A percentile compares a stretch with the other conserved stretches of the same genome.
phyloP scores from a whole-genome alignment of 2,329 filamentous ascomycete species.

The Fusarium virguliforme region DNA sequence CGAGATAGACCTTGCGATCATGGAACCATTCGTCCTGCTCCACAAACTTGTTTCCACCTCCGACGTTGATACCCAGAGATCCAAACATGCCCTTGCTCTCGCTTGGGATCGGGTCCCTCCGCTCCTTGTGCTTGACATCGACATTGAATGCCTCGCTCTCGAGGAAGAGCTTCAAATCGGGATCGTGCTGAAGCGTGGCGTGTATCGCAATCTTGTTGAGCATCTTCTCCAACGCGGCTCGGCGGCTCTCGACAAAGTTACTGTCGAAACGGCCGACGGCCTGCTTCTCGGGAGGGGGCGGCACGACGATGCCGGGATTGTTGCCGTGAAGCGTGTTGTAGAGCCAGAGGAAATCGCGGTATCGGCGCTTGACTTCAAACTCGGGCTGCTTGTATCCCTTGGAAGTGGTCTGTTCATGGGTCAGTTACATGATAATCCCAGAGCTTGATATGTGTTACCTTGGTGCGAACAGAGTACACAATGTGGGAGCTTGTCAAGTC shows the following conservation, averaged over 20 bases:
- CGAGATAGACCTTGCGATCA: slow-evolving; percentile 93
- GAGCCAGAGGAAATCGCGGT: slow-evolving; percentile 97
- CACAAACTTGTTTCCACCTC: slow-evolving; percentile 88
- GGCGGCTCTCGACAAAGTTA: slow-evolving; percentile 94
- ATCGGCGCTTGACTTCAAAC: slow-evolving; percentile 93
- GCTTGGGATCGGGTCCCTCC: slow-evolving; percentile 85
- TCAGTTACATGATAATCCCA: slow-evolving; percentile 16
- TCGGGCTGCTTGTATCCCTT: slow-evolving; percentile 95
- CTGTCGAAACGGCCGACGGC: slow-evolving; percentile 95
- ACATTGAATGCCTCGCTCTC: slow-evolving; percentile 97
- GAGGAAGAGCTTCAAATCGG: slow-evolving; percentile 94
- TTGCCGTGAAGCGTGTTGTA: slow-evolving; percentile 96
- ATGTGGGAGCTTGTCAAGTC: slow-evolving; percentile 98
- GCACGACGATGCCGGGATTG: slow-evolving; percentile 94
- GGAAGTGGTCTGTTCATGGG: slow-evolving; percentile 80
- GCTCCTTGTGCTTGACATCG: slow-evolving; percentile 97
- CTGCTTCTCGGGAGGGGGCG: slow-evolving; percentile 97
- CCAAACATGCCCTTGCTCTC: slow-evolving; percentile 97
- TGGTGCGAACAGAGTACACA: slow-evolving; percentile 95
- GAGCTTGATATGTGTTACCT: slow-evolving; percentile 67
- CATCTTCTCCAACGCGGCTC: slow-evolving; percentile 96
- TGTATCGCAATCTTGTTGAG: slow-evolving; percentile 95
- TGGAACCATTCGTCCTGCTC: slow-evolving; percentile 99
- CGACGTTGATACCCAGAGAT: slow-evolving; percentile 84
- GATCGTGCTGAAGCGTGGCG: slow-evolving; percentile 91